Base-by-base conservation (phyloP, 2,329 filamentous ascomycete genomes). In the Seiridium cupressi region DNA sequence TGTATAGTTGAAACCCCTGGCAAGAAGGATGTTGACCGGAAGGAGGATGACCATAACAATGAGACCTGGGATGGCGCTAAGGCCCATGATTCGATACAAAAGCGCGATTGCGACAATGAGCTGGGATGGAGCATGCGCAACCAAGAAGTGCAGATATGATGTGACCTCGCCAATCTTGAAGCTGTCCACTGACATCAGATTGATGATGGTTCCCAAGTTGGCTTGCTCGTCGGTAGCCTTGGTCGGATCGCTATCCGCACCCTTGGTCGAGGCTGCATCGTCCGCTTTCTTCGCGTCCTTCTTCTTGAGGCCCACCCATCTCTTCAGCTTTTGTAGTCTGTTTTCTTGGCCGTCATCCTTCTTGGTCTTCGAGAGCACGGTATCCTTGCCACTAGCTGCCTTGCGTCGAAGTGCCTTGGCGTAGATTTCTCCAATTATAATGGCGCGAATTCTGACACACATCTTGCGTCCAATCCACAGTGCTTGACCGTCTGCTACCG, bases 131-230 rank as follows among this genome's bases (percentile, higher is more conserved):
- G 94, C 93, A 62, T 90, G 89, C 0, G 93, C 94, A 81, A 94
- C 90, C n/a, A 99, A 81, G 75, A 96, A 99, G 76, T 99, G 95
- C 38, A 99, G 80, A 73, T 99, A 99, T 0, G 94, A 91, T 44
- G 92, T 95, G 61, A 97, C 89, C 72, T 99, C 95, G 63, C 92
- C 91, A 59, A 99, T 92, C 78, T 99, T 99, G 86, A 98, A 98
- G 53, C 94, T 97, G 79, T 99, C 96, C 46, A 99, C 96, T 9
- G 95, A 96, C 95, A 99, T 99, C 65, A 99, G 81, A 74, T 98
- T 99, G 79, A 99, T 99, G 70, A 99, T 97, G n/a, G 95, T 96
- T 63, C 96, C 95, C 55, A 96, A 84, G 62, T 95, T 97, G 44
- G 93, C 94, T 77, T 96, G 92, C 60, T 89, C 84, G 63, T 92